phyloP scores from a whole-genome alignment of 1,284 basidiomycete species.

The Microbotryum intermedium region DNA sequence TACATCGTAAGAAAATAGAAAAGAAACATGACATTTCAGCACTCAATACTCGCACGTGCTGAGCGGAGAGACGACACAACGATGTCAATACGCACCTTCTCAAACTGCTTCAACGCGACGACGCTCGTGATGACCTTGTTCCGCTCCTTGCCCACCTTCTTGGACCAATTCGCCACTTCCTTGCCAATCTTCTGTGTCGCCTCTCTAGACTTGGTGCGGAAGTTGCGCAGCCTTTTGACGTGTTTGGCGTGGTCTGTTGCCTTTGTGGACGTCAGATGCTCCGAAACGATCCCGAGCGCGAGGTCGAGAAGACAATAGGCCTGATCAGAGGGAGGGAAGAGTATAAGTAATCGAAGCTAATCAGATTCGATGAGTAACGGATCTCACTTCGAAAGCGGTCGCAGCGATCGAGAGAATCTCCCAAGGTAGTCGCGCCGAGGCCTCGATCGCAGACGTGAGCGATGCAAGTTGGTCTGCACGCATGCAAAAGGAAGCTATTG shows the following conservation, averaged over 20 bases:
- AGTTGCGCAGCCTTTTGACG: constrained; percentile 15
- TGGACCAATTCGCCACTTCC: constrained; percentile 17
- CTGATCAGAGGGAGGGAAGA: background rate
- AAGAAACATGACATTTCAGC: background rate
- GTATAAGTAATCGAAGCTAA: background rate
- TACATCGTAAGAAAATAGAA: background rate
- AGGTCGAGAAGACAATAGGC: constrained; percentile 29
- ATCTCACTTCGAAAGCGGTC: constrained; percentile 58
- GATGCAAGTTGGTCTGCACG: constrained; percentile 19
- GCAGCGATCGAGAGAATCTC: constrained; percentile 60
- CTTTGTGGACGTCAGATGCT: constrained; percentile 7
- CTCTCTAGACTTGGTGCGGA: constrained; percentile 16
- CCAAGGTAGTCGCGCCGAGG: constrained; percentile 39
- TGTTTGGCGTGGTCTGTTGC: constrained; percentile 20
- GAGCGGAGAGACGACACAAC: background rate
- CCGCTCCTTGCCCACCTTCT: constrained; percentile 23
- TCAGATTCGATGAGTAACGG: background rate
- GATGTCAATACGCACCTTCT: constrained; percentile 1
- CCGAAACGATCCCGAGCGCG: constrained; percentile 16
- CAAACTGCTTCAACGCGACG: constrained; percentile 1
- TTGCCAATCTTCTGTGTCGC: constrained; percentile 10
- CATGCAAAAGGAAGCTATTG: constrained; percentile 16
- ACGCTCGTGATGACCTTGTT: constrained; percentile 8
- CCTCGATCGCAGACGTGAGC: constrained; percentile 15
- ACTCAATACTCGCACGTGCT: background rate